Evolutionary conservation across 1,284 basidiomycete species (phyloP).

Genomic region (Mycosarcoma maydis): DNA sequence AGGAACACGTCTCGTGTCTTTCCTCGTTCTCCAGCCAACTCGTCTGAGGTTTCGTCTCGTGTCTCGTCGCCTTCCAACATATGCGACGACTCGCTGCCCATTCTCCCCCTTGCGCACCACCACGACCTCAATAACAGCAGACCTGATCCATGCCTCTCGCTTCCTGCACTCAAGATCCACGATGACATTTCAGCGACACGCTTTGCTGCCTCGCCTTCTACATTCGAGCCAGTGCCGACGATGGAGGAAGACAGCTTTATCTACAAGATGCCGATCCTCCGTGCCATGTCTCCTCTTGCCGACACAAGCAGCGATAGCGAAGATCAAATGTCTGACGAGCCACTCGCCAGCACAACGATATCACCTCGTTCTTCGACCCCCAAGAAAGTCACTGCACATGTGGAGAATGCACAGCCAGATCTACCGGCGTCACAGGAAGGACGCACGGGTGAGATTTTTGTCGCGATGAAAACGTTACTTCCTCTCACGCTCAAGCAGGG

Average conservation of each 20-base stretch:
- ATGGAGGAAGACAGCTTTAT: constrained; percentile 8
- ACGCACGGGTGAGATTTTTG: constrained; percentile 38
- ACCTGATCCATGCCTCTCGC: not conserved
- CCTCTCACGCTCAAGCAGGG: constrained; percentile 10
- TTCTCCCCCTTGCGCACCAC: constrained; percentile 16
- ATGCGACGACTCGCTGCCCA: constrained; percentile 17
- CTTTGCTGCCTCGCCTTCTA: not conserved
- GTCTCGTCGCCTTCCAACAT: constrained; percentile 8
- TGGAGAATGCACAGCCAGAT: not conserved
- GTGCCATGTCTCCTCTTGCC: constrained; percentile 32
- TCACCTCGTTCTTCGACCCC: not conserved
- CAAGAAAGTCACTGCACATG: not conserved
- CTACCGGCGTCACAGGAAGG: constrained; percentile 20
- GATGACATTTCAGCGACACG: not conserved
- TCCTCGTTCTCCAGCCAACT: constrained; percentile 11
- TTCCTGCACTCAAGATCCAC: constrained; percentile 8
- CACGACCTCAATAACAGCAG: constrained; percentile 3
- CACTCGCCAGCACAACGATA: not conserved
- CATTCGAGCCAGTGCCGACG: not conserved
- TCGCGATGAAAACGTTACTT: constrained; percentile 6
- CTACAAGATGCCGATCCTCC: constrained; percentile 41
- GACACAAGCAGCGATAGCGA: constrained; percentile 47
- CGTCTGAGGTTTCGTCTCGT: constrained; percentile 7
- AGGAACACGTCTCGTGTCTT: not conserved
- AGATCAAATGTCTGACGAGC: constrained; percentile 8